Percentiles rank a stretch among this genome's conserved stretches.
Conservation (phyloP, 208 protist species). For the Leishmania aethiopica region DNA sequence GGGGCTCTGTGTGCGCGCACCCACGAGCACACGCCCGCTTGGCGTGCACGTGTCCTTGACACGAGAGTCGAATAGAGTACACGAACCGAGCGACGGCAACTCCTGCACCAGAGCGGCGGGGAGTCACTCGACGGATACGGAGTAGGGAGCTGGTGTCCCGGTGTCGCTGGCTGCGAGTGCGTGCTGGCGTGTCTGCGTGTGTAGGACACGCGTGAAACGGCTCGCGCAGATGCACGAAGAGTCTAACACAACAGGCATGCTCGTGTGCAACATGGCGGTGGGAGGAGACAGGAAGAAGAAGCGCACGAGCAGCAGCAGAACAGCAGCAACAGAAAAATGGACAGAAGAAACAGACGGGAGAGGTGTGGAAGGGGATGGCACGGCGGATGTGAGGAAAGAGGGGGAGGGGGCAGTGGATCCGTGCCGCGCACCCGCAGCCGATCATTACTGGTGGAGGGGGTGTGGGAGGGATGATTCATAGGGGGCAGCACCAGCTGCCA, state of each 20-base stretch:
- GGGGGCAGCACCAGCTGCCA: neutral
- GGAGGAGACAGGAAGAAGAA: neutral
- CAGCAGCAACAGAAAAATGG: neutral
- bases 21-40: neutral
- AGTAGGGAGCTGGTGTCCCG: too few relatives aligned
- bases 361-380: neutral
- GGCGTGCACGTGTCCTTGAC: neutral
- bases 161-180: neutral
- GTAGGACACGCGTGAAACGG: neutral
- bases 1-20: neutral
- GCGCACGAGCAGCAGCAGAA: neutral
- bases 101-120: neutral
- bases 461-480: neutral
- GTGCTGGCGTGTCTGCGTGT: neutral
- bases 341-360: neutral
- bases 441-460: neutral
- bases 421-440: neutral
- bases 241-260: neutral
- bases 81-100: neutral
- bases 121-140: neutral
- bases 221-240: neutral
- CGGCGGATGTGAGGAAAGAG: neutral
- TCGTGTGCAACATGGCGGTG: neutral
- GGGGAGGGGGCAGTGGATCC: neutral
- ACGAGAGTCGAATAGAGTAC: neutral